phyloP scores from a whole-genome alignment of 208 protist species.

The Crithidia sp. region DNA sequence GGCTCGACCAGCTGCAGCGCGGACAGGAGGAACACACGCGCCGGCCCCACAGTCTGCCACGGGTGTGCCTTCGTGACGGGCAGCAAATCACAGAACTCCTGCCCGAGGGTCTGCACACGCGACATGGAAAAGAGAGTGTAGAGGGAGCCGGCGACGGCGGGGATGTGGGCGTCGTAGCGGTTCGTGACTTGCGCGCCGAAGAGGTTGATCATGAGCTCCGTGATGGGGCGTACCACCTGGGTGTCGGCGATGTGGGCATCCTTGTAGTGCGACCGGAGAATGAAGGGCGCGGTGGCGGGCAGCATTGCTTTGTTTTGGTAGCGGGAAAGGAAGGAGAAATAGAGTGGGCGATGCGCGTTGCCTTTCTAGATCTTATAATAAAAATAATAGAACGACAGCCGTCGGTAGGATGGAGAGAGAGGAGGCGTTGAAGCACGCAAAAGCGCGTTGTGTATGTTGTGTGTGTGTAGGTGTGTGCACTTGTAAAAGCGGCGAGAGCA shows the following conservation, averaged over 20 bases:
- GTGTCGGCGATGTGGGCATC: slow-evolving; percentile 78
- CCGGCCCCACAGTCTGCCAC: slow-evolving; percentile 48
- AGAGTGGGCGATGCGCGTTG: too few species aligned
- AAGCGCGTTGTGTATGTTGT: too few species aligned
- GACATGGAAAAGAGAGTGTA: slow-evolving; percentile 79
- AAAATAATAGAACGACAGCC: too few species aligned
- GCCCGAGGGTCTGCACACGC: slow-evolving; percentile 74
- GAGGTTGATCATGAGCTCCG: slow-evolving; percentile 68
- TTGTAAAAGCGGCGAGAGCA: too few species aligned
- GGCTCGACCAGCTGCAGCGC: slow-evolving; percentile 66
- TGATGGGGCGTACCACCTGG: slow-evolving; percentile 62
- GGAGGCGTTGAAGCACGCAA: too few species aligned
- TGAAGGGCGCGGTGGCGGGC: slow-evolving; percentile 77
- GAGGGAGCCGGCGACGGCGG: slow-evolving; percentile 48
- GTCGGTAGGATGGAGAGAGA: too few species aligned
- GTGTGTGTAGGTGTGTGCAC: too few species aligned
- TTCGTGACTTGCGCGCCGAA: slow-evolving; percentile 85
- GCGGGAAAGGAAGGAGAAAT: slow-evolving; percentile 7
- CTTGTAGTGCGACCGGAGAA: slow-evolving; percentile 86
- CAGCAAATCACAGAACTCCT: slow-evolving; percentile 90
- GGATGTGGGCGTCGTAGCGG: slow-evolving; percentile 68
- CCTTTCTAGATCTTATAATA: too few species aligned
- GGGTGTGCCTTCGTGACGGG: slow-evolving; percentile 53
- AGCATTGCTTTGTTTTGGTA: slow-evolving; percentile 38
- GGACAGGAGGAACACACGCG: slow-evolving; percentile 60